Percentiles rank a stretch among this genome's conserved stretches.
phyloP scores from a whole-genome alignment of 495 filamentous ascomycete genomes.

The Podospora australis region DNA sequence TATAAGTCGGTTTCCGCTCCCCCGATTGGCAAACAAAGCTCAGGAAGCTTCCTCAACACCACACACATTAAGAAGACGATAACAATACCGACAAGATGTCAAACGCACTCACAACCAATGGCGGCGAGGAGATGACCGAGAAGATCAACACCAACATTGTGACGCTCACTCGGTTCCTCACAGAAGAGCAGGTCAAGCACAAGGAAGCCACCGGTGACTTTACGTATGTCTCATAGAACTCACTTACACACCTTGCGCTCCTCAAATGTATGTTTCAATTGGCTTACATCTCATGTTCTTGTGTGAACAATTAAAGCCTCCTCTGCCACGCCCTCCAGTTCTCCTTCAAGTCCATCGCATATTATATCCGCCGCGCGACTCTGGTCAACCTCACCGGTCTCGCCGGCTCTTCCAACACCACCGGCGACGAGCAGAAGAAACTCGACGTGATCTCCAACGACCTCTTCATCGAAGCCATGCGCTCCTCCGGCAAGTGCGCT shows the following conservation, averaged over 20 bases:
- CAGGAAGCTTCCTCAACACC: neutral
- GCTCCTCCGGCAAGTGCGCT: slow-evolving; percentile 79
- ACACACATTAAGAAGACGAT: neutral
- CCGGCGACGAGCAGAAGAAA: slow-evolving; percentile 98
- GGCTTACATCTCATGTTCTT: neutral
- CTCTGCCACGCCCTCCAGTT: slow-evolving; percentile 97
- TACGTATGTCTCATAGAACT: slow-evolving; percentile 54
- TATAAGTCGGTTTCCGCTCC: slow-evolving; percentile 1
- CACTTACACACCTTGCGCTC: neutral
- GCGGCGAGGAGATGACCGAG: slow-evolving; percentile 43
- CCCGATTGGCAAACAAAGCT: neutral
- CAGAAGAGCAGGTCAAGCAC: slow-evolving; percentile 89
- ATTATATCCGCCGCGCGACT: slow-evolving; percentile 97
- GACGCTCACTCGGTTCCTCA: slow-evolving; percentile 90
- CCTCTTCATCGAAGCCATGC: slow-evolving; percentile 91
- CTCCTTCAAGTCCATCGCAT: slow-evolving; percentile 98
- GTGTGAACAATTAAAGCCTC: slow-evolving; percentile 48
- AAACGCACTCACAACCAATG: slow-evolving; percentile 27
- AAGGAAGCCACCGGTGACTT: slow-evolving; percentile 97
- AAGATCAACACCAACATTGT: slow-evolving; percentile 93
- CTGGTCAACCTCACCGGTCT: slow-evolving; percentile 94
- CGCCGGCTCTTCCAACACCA: slow-evolving; percentile 89
- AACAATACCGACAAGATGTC: slow-evolving; percentile 12
- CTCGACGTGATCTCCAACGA: slow-evolving; percentile 98
- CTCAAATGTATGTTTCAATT: neutral